phyloP scores from a whole-genome alignment of 2,329 filamentous ascomycete species.

The Aspergillus sp. region DNA sequence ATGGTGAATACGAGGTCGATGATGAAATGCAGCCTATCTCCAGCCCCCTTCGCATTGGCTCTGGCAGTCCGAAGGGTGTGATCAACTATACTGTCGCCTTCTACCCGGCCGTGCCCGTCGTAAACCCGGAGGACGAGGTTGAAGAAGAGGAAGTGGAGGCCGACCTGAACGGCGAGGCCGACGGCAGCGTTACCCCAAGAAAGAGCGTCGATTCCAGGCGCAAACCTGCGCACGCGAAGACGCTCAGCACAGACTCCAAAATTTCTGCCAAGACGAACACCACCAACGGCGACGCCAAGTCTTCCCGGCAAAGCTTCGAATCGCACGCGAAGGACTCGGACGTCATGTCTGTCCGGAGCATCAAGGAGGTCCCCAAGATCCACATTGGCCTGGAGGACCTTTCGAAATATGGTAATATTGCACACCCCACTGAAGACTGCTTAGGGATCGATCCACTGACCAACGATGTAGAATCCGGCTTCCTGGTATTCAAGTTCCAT shows the following conservation, averaged over 20 bases:
- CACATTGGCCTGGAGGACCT: constrained; percentile 77
- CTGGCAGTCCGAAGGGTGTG: constrained; percentile 71
- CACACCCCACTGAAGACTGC: background rate
- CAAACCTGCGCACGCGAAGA: constrained; percentile 26
- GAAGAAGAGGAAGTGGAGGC: constrained; percentile 49
- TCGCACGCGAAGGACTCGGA: constrained; percentile 43
- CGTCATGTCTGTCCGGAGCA: constrained; percentile 42
- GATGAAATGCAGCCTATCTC: constrained; percentile 69
- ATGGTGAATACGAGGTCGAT: constrained; percentile 75
- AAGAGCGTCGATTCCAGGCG: constrained; percentile 31
- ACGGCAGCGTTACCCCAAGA: constrained; percentile 15
- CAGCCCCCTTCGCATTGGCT: constrained; percentile 69
- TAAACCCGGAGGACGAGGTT: constrained; percentile 73
- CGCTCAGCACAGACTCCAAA: constrained; percentile 29
- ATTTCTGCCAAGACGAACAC: constrained; percentile 27
- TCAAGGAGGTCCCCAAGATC: constrained; percentile 68
- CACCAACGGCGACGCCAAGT: constrained; percentile 15
- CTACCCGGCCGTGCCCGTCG: constrained; percentile 82
- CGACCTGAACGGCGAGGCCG: constrained; percentile 26
- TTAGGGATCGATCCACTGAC: constrained; percentile 1
- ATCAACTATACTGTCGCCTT: constrained; percentile 83
- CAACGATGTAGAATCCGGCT: constrained; percentile 66
- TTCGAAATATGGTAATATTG: constrained; percentile 63
- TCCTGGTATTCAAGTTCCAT: constrained; percentile 91
- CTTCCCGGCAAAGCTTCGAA: background rate